phyloP scores from a whole-genome alignment of 1,284 basidiomycete species.

The Megacollybia platyphylla region DNA sequence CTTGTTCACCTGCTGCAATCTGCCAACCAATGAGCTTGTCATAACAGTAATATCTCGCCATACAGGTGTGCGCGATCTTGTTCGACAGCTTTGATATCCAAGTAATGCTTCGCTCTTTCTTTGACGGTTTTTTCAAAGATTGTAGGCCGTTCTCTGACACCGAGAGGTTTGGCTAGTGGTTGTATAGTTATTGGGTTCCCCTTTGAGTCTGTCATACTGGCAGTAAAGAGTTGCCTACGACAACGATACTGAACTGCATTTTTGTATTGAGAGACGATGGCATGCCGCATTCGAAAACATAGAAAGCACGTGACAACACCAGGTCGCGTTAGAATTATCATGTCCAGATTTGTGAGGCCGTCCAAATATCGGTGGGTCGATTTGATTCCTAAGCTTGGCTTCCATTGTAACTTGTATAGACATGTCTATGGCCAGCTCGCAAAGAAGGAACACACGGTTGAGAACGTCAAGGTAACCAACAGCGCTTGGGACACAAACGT shows the following conservation, averaged over 20 bases:
- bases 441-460: conserved; percentile 76
- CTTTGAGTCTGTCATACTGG: not conserved
- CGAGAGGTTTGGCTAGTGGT: conserved; percentile 62
- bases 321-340: conserved; percentile 12
- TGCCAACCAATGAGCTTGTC: conserved; percentile 16
- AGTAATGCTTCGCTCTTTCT: conserved; percentile 56
- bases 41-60: conserved; percentile 14
- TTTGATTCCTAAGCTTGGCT: conserved; percentile 1
- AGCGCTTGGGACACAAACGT: conserved; percentile 97
- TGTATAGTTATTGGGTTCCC: conserved; percentile 24
- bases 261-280: too few relatives aligned
- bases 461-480: conserved; percentile 85
- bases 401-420: conserved; percentile 13
- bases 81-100: conserved; percentile 55
- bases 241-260: too few relatives aligned
- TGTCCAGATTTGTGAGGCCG: conserved; percentile 63
- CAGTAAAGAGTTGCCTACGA: too few relatives aligned
- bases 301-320: too few relatives aligned
- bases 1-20: conserved; percentile 75
- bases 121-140: conserved; percentile 45
- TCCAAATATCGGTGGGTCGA: conserved; percentile 59
- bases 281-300: too few relatives aligned
- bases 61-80: conserved; percentile 72
- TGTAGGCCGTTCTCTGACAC: conserved; percentile 50
- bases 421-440: conserved; percentile 84